Conservation (phyloP, 495 filamentous ascomycete genomes). For the Cryomyces minteri region DNA sequence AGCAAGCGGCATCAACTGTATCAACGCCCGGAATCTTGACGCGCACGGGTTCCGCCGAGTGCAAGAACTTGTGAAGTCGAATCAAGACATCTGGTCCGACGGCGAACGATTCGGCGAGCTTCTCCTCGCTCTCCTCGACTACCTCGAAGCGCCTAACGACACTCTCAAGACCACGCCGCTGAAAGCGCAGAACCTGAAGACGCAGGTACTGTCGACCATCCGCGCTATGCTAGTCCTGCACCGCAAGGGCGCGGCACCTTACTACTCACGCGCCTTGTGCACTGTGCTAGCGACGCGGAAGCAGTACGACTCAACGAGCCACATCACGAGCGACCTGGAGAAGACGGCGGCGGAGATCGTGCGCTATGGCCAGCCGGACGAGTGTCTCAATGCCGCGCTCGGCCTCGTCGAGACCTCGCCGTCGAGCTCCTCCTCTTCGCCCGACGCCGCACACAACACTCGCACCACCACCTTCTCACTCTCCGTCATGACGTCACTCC, state of each 20-base stretch:
- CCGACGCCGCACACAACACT: slow-evolving; percentile 5
- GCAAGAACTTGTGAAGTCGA: slow-evolving; percentile 59
- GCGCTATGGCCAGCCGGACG: slow-evolving; percentile 23
- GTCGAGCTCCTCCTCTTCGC: not conserved
- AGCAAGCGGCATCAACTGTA: slow-evolving; percentile 55
- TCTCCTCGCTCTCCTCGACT: slow-evolving; percentile 52
- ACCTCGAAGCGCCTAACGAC: slow-evolving; percentile 34
- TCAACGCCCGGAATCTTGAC: slow-evolving; percentile 54
- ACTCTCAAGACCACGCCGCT: slow-evolving; percentile 21
- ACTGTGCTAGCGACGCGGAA: slow-evolving; percentile 47
- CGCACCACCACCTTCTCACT: slow-evolving; percentile 6
- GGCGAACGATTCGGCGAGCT: slow-evolving; percentile 51
- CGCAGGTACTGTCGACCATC: slow-evolving; percentile 66
- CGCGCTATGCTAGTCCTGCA: slow-evolving; percentile 56
- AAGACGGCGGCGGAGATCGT: slow-evolving; percentile 36
- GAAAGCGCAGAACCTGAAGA: slow-evolving; percentile 57
- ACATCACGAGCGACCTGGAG: slow-evolving; percentile 39
- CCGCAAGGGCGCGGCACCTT: slow-evolving; percentile 40
- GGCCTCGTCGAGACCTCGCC: slow-evolving; percentile 21
- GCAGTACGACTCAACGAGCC: slow-evolving; percentile 30
- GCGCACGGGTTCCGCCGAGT: slow-evolving; percentile 79
- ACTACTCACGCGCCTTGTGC: slow-evolving; percentile 45
- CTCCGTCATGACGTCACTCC: slow-evolving; percentile 6
- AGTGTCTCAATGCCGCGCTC: slow-evolving; percentile 32
- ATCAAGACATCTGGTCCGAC: slow-evolving; percentile 34